Base-by-base conservation (phyloP, 441 rosid species). In the Hura crepitans region DNA sequence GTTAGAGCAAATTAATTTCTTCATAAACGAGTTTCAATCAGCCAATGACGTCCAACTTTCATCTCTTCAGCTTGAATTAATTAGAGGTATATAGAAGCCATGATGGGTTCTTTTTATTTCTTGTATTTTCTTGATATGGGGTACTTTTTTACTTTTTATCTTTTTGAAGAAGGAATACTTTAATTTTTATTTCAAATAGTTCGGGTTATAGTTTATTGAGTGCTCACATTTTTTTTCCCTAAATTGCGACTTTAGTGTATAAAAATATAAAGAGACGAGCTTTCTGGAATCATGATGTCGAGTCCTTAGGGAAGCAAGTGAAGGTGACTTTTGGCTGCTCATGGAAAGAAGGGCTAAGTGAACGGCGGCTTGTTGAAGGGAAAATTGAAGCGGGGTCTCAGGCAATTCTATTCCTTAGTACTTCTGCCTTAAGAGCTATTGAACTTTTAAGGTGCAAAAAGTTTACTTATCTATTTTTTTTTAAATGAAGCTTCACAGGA, bases 371-470 rank as follows among this genome's bases (percentile, higher is more conserved):
- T 13, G 35, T 69, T 65, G 89, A 83, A 77, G 90, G 90, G 49
- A 72, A 76, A 23, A 71, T 86, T 2, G 86, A 84, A 46, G 77
- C 89, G 0, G 98, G 96, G 60, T 83, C 74, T 70, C 98, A 94
- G 3, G 78, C 85, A 28, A 87, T 86, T 79, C 85, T 89, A 51
- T 78, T 88, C 51, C 69, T 93, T 61, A 74, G 86, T 54, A 75
- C 86, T 5, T 93, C 98, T 63, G 92, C 98, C 39, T 43, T 93
- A 73, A 84, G 96, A 82, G 76, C 88, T 50, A 80, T 89, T 57
- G 91, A 89, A 23, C 77, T 93, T 55, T 43, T 87, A 54, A 90
- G 92, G 98, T 85, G 6, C 37, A 15, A 20, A 0, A 28, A 22
- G 18, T 18, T 30, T 37, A 10, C 18, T 57, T 56, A 2, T n/a